Evolutionary conservation across 2,329 filamentous ascomycete genomes (phyloP).

Genomic region (Ophiocordyceps unilateralis): DNA sequence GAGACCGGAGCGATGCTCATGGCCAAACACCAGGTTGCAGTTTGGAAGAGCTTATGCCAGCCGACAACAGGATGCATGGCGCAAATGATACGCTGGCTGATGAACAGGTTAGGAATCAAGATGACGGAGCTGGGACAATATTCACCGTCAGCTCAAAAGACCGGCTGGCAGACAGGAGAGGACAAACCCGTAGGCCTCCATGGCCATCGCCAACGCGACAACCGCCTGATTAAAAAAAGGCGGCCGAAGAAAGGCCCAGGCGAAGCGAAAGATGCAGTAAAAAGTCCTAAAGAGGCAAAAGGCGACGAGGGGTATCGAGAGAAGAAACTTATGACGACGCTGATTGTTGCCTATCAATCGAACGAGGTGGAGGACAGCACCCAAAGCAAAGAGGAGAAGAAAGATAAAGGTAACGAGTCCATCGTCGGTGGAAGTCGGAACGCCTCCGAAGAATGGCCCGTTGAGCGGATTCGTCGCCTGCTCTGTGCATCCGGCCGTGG

Average conservation of each 20-base stretch:
- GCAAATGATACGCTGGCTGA: slow-evolving; percentile 20
- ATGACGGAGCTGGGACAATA: slow-evolving; percentile 11
- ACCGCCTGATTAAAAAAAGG: slow-evolving; percentile 8
- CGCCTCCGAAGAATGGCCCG: slow-evolving; percentile 1
- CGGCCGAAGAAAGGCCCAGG: slow-evolving; percentile 12
- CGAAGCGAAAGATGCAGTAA: slow-evolving; percentile 18
- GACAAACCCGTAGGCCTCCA: slow-evolving; percentile 16
- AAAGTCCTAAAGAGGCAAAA: slow-evolving; percentile 18
- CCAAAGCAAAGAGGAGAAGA: slow-evolving; percentile 9
- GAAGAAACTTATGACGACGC: slow-evolving; percentile 19
- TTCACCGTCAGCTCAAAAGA: neutral
- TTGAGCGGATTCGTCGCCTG: neutral
- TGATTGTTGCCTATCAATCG: slow-evolving; percentile 13
- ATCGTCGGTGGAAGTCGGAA: slow-evolving; percentile 4
- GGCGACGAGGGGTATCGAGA: slow-evolving; percentile 18
- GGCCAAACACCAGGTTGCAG: slow-evolving; percentile 7
- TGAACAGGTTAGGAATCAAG: slow-evolving; percentile 21
- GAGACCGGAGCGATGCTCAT: slow-evolving; percentile 13
- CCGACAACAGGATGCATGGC: slow-evolving; percentile 18
- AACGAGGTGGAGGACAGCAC: slow-evolving; percentile 8
- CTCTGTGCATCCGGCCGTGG: too few species aligned
- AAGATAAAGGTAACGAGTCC: slow-evolving; percentile 9
- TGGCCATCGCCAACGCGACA: slow-evolving; percentile 16
- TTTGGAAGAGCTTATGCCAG: slow-evolving; percentile 13
- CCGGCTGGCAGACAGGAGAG: neutral